phyloP scores from a whole-genome alignment of 176 grass and related monocot genomes.

The Paspalum notatum region DNA sequence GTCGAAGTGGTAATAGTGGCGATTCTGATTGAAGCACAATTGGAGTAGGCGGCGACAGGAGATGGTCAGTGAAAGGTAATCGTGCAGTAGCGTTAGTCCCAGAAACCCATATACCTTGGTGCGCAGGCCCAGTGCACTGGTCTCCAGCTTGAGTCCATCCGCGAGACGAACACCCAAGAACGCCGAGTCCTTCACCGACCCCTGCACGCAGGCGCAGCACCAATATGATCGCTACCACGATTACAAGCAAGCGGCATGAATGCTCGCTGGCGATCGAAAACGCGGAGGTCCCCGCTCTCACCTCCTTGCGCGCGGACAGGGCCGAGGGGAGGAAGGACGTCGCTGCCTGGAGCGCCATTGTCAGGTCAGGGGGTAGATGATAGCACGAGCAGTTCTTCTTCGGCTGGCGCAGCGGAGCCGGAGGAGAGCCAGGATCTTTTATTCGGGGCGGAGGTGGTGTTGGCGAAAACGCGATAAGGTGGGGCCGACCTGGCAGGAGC shows the following conservation, averaged over 20 bases:
- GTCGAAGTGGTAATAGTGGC: too few species aligned
- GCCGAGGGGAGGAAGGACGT: conserved; percentile 80
- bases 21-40: too few species aligned
- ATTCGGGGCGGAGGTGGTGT: neutral
- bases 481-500: conserved; percentile 38
- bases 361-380: too few species aligned
- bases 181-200: conserved; percentile 57
- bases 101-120: conserved; percentile 55
- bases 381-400: too few species aligned
- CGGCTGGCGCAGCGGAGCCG: neutral
- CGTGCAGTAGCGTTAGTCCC: too few species aligned
- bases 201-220: conserved; percentile 33
- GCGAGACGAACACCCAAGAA: conserved; percentile 66
- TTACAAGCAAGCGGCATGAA: too few species aligned
- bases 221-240: neutral
- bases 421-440: conserved; percentile 20
- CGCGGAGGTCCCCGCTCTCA: conserved; percentile 5
- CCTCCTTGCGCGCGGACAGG: conserved; percentile 80
- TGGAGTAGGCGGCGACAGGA: neutral
- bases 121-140: conserved; percentile 48
- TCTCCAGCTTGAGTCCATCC: conserved; percentile 62
- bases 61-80: neutral
- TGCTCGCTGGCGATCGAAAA: neutral
- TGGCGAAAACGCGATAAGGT: conserved; percentile 82
- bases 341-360: conserved; percentile 85